These are phyloP conservation scores for Kwoniella europaea DNA, from an alignment of 768 basidiomycete genomes.

Conservation along the genomic window DNA sequence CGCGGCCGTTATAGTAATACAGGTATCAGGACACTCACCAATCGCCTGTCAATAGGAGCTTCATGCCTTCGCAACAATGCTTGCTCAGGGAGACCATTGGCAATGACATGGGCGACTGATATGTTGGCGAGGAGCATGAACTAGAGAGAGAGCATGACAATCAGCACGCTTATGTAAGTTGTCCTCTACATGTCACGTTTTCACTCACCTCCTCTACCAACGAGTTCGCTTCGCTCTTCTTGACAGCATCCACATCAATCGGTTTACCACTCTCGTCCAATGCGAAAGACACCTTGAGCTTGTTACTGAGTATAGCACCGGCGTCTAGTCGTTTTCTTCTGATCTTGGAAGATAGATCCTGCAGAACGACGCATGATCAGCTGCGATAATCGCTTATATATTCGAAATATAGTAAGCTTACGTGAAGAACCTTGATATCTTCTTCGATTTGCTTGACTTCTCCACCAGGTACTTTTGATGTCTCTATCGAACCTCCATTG, in stretches of 20 bases:
- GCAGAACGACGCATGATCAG: background rate
- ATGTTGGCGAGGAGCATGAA: conserved; percentile 94
- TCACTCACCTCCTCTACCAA: conserved; percentile 82
- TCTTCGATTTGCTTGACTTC: conserved; percentile 67
- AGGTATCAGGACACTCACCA: conserved; percentile 54
- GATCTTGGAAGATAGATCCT: conserved; percentile 72
- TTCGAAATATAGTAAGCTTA: conserved; percentile 28
- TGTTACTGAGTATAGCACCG: conserved; percentile 76
- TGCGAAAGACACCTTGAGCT: conserved; percentile 73
- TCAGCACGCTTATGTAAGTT: too few relatives aligned
- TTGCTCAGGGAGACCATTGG: conserved; percentile 92
- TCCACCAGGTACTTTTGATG: conserved; percentile 65
- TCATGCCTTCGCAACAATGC: conserved; percentile 96
- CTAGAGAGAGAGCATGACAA: conserved; percentile 58
- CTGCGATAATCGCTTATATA: too few relatives aligned
- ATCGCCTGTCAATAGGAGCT: conserved; percentile 83
- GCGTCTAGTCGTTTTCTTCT: conserved; percentile 74
- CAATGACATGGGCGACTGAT: conserved; percentile 87
- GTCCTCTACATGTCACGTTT: background rate
- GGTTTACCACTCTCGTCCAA: conserved; percentile 80
- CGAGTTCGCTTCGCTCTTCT: conserved; percentile 72
- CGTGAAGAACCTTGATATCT: conserved; percentile 74
- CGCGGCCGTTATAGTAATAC: background rate
- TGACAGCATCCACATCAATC: conserved; percentile 72
- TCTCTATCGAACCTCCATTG: conserved; percentile 68